Percentiles rank a stretch among this genome's conserved stretches.
Evolutionary conservation across 331 rosid species (phyloP).

Genomic region (Quercus tomentella): DNA sequence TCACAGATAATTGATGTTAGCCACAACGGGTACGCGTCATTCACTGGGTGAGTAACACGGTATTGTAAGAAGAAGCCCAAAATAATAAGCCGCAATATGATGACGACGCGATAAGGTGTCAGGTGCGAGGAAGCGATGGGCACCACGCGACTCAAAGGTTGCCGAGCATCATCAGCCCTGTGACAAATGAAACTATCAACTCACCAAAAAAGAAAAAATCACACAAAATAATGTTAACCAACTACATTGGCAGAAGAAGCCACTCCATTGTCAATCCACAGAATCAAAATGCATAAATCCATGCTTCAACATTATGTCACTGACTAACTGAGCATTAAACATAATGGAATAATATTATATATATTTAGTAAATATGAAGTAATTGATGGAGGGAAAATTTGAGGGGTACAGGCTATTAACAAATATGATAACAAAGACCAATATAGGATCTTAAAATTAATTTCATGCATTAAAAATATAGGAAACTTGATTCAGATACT

Average conservation of each 20-base stretch:
- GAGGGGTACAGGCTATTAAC: neutral
- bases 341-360: neutral
- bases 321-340: too few relatives aligned
- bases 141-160: conserved; percentile 90
- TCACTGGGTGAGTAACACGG: conserved; percentile 95
- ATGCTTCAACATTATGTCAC: neutral
- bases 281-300: neutral
- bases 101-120: conserved; percentile 93
- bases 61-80: conserved; percentile 92
- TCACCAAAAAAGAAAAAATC: neutral
- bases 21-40: conserved; percentile 91
- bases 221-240: neutral
- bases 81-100: conserved; percentile 89
- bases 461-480: neutral
- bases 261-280: neutral
- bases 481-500: neutral
- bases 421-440: neutral
- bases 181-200: conserved; percentile 8
- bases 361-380: neutral
- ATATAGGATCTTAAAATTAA: neutral
- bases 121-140: conserved; percentile 84
- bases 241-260: conserved; percentile 1
- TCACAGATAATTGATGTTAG: conserved; percentile 96
- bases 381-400: neutral
- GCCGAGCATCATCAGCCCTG: conserved; percentile 97